A percentile compares a stretch with the other conserved stretches of the same genome.
phyloP scores from a whole-genome alignment of 2,329 filamentous ascomycete genomes.

The Macrophomina tecta region DNA sequence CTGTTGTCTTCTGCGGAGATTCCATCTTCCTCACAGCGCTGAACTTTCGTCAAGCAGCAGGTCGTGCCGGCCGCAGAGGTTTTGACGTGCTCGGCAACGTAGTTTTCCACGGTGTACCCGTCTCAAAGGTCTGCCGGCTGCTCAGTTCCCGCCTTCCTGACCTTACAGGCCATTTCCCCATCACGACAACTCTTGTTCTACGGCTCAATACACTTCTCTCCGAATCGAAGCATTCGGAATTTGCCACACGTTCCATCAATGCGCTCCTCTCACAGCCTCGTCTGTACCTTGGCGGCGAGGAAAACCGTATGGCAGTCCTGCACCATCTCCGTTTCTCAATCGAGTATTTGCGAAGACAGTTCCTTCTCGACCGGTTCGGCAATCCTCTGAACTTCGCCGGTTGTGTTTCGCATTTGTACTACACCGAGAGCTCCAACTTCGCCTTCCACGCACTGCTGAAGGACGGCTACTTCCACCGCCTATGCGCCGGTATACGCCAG shows the following conservation, averaged over 20 bases:
- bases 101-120: conserved; percentile 72
- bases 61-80: conserved; percentile 78
- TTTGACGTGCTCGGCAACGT: conserved; percentile 84
- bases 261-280: conserved; percentile 72
- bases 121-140: conserved; percentile 68
- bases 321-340: conserved; percentile 83
- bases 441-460: conserved; percentile 77
- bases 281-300: conserved; percentile 72
- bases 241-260: conserved; percentile 67
- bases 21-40: conserved; percentile 75
- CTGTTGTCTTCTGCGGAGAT: conserved; percentile 77
- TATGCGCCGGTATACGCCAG: conserved; percentile 64
- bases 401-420: conserved; percentile 75
- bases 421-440: conserved; percentile 75
- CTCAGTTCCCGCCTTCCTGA: conserved; percentile 76
- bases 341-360: conserved; percentile 75
- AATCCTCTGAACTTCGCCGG: conserved; percentile 75
- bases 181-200: conserved; percentile 75
- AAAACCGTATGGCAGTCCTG: conserved; percentile 70
- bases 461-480: conserved; percentile 70
- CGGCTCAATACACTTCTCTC: conserved; percentile 71
- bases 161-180: conserved; percentile 77
- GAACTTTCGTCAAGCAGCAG: conserved; percentile 77
- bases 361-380: conserved; percentile 66
- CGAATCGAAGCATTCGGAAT: conserved; percentile 67